Percentiles rank a stretch among this genome's conserved stretches.
These are phyloP conservation scores for Rhizopus sp. DNA, from an alignment of 371 early-diverging fungal genomes.

Conservation along the genomic window DNA sequence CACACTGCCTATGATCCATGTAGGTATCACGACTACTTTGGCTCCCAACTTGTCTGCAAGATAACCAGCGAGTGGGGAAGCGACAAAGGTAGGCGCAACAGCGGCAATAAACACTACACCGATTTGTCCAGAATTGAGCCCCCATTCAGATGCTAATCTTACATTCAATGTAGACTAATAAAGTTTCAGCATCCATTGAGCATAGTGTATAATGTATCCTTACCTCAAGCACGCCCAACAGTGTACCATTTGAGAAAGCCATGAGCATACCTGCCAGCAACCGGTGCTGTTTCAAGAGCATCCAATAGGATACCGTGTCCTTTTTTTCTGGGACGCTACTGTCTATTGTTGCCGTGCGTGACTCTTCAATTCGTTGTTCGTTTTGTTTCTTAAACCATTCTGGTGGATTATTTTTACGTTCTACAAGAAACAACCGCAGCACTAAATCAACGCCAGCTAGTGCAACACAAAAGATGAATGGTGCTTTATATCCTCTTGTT, in stretches of 20 bases:
- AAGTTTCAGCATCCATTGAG: too few relatives aligned
- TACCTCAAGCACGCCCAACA: slow-evolving; percentile 31
- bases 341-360: slow-evolving; percentile 19
- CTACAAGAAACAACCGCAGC: slow-evolving; percentile 43
- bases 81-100: slow-evolving; percentile 45
- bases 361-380: too few relatives aligned
- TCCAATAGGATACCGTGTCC: slow-evolving; percentile 12
- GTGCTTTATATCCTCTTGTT: slow-evolving; percentile 55
- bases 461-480: slow-evolving; percentile 65
- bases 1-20: slow-evolving; percentile 23
- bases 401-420: slow-evolving; percentile 31
- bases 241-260: slow-evolving; percentile 23
- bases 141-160: slow-evolving; percentile 42
- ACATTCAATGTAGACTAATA: slow-evolving; percentile 48
- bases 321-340: not conserved
- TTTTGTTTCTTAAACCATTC: slow-evolving; percentile 16
- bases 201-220: not conserved
- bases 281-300: slow-evolving; percentile 19
- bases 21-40: slow-evolving; percentile 34
- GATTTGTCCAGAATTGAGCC: slow-evolving; percentile 46
- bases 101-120: slow-evolving; percentile 57
- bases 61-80: slow-evolving; percentile 46
- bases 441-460: slow-evolving; percentile 53
- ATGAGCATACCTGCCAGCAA: slow-evolving; percentile 24
- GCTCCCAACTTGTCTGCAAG: slow-evolving; percentile 50